Evolutionary conservation across 495 filamentous ascomycete genomes (phyloP).

Genomic region (Mycothermus thermophilus): DNA sequence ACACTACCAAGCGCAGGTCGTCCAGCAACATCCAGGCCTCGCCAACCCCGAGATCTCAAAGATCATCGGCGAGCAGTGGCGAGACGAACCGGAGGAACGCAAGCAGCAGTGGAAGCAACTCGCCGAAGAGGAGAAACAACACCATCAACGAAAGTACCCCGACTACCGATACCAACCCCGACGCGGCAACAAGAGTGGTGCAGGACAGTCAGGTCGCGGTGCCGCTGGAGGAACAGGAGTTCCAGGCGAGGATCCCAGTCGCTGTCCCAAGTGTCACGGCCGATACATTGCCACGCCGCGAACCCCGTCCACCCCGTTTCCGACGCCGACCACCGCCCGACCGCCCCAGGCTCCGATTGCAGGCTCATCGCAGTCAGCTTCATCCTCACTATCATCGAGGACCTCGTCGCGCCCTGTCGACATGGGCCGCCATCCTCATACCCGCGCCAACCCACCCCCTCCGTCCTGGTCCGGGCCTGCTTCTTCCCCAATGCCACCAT

Average conservation of each 20-base stretch:
- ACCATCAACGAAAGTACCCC: constrained; percentile 82
- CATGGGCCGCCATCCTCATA: too few species aligned
- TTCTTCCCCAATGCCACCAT: too few species aligned
- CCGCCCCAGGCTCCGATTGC: too few species aligned
- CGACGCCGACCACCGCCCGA: constrained; percentile 18
- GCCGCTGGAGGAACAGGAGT: constrained; percentile 10
- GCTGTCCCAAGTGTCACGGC: constrained; percentile 51
- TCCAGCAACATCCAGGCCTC: constrained; percentile 70
- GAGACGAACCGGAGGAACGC: constrained; percentile 52
- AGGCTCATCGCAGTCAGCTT: too few species aligned
- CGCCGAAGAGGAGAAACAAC: constrained; percentile 88
- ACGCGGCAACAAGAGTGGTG: constrained; percentile 39
- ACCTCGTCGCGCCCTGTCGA: too few species aligned
- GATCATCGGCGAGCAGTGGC: constrained; percentile 92
- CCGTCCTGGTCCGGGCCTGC: too few species aligned
- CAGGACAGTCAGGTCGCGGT: constrained; percentile 14
- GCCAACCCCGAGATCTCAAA: constrained; percentile 97
- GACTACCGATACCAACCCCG: constrained; percentile 91
- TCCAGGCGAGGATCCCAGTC: constrained; percentile 30
- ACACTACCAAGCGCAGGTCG: constrained; percentile 72
- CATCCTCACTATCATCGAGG: too few species aligned
- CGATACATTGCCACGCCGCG: constrained; percentile 45
- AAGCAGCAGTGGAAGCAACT: constrained; percentile 82
- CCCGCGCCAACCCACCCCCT: too few species aligned
- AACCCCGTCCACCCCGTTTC: constrained; percentile 39